Conservation (phyloP, 352 stramenopile genomes). For the Pythium guiyangense region DNA sequence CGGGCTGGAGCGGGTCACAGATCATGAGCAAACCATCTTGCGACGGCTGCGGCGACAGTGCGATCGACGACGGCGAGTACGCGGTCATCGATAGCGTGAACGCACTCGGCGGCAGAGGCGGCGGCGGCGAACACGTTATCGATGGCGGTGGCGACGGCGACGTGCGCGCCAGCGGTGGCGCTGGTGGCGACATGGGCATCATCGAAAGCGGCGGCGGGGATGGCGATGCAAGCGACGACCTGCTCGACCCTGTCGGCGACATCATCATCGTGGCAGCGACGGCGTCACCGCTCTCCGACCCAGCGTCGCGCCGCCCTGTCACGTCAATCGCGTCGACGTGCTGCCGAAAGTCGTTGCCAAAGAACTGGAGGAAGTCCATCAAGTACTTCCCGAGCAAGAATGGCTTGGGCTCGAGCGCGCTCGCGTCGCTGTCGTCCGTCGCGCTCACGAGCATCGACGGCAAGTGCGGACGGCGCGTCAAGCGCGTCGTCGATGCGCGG, state of each 20-base stretch:
- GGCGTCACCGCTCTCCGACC: conserved; percentile 5
- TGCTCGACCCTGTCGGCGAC: conserved; percentile 1
- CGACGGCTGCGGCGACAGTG: conserved; percentile 10
- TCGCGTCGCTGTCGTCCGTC: conserved; percentile 11
- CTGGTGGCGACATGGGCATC: conserved; percentile 1
- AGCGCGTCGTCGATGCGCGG: conserved; percentile 11
- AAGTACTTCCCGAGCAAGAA: conserved; percentile 74
- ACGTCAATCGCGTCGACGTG: conserved; percentile 56
- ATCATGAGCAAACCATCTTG: conserved; percentile 57
- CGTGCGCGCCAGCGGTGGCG: conserved; percentile 5
- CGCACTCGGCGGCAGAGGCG: background rate
- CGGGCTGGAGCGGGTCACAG: conserved; percentile 57
- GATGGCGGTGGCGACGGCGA: conserved; percentile 13
- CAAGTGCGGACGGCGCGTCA: conserved; percentile 26
- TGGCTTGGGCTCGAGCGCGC: conserved; percentile 32
- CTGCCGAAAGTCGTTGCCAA: conserved; percentile 77
- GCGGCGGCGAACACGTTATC: background rate
- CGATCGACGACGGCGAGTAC: background rate
- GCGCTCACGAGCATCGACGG: conserved; percentile 25
- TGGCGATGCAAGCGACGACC: conserved; percentile 5
- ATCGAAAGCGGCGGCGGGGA: background rate
- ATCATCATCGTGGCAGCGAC: background rate
- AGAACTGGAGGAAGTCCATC: conserved; percentile 85
- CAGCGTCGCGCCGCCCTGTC: background rate
- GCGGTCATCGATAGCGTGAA: conserved; percentile 3